phyloP scores from a whole-genome alignment of 2,329 filamentous ascomycete genomes.

The Alternaria viburni region DNA sequence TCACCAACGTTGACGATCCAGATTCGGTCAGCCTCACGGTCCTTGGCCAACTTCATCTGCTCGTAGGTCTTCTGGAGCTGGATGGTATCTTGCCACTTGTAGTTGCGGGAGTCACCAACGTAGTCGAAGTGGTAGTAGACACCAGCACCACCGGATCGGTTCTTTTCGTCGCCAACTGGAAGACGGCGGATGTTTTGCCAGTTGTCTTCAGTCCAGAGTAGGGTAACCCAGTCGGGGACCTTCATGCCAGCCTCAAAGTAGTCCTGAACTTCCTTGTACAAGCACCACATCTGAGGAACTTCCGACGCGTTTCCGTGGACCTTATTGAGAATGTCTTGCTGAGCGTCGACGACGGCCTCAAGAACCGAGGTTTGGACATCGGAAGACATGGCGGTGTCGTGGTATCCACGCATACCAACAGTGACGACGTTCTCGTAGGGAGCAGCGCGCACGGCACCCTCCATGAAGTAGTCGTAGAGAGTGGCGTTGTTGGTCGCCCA shows the following conservation, averaged over 20 bases:
- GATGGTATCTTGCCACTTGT: slow-evolving; percentile 68
- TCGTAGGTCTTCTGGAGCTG: slow-evolving; percentile 70
- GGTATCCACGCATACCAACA: slow-evolving; percentile 71
- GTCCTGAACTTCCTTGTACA: slow-evolving; percentile 76
- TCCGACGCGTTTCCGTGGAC: slow-evolving; percentile 61
- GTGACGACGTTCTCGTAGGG: slow-evolving; percentile 73
- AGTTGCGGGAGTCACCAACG: slow-evolving; percentile 65
- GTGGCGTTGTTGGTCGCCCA: slow-evolving; percentile 73
- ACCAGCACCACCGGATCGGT: slow-evolving; percentile 67
- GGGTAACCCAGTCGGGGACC: slow-evolving; percentile 69
- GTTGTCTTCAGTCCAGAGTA: slow-evolving; percentile 74
- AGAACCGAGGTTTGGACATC: slow-evolving; percentile 65
- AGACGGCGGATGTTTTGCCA: slow-evolving; percentile 70
- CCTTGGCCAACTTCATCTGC: slow-evolving; percentile 68
- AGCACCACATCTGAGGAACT: slow-evolving; percentile 73
- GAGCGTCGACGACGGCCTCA: slow-evolving; percentile 65
- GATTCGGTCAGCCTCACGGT: slow-evolving; percentile 64
- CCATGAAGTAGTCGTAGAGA: slow-evolving; percentile 71
- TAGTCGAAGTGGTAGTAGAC: slow-evolving; percentile 72
- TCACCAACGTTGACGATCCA: slow-evolving; percentile 74
- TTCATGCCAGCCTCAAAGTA: slow-evolving; percentile 70
- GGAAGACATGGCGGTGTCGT: slow-evolving; percentile 67
- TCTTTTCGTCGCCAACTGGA: slow-evolving; percentile 65
- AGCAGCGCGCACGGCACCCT: slow-evolving; percentile 69
- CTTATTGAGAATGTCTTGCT: slow-evolving; percentile 64